These are phyloP conservation scores for Pseudogymnoascus sp. DNA, from an alignment of 2,329 filamentous ascomycete genomes.

Conservation along the genomic window DNA sequence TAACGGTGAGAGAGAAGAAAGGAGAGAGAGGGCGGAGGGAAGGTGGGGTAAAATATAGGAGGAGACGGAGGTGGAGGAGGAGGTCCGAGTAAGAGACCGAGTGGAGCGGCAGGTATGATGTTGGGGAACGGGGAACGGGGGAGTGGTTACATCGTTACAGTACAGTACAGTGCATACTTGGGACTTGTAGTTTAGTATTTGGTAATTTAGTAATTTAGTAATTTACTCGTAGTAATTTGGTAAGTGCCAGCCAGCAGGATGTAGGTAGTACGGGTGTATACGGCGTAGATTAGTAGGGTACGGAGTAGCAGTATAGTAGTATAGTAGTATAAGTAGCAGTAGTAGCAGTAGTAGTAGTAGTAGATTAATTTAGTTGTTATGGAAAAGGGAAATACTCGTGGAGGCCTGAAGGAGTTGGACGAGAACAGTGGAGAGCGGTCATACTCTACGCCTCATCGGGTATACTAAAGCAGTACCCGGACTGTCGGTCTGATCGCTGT, in stretches of 20 bases:
- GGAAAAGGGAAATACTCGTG: too few species aligned
- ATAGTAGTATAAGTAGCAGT: not conserved
- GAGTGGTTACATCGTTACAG: not conserved
- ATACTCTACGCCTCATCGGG: constrained; percentile 1
- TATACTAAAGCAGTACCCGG: not conserved
- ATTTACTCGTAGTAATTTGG: too few species aligned
- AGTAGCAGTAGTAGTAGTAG: not conserved
- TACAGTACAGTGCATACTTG: too few species aligned
- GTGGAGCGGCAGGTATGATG: not conserved
- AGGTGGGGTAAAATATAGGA: not conserved
- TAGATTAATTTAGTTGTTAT: too few species aligned
- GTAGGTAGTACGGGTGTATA: too few species aligned
- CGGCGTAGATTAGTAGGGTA: not conserved
- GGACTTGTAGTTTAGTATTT: not conserved
- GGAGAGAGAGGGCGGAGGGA: not conserved
- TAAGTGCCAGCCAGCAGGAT: too few species aligned
- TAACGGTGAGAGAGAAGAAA: not conserved
- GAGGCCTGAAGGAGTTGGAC: too few species aligned
- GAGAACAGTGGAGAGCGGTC: not conserved
- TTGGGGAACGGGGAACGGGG: not conserved
- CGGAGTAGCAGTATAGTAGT: not conserved
- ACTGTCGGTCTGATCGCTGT: not conserved
- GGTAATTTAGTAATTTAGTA: not conserved
- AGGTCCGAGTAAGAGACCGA: not conserved
- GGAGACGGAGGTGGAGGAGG: not conserved